These are phyloP conservation scores for Cucurbita maxima DNA, from an alignment of 306 rosid genomes.

Conservation along the genomic window DNA sequence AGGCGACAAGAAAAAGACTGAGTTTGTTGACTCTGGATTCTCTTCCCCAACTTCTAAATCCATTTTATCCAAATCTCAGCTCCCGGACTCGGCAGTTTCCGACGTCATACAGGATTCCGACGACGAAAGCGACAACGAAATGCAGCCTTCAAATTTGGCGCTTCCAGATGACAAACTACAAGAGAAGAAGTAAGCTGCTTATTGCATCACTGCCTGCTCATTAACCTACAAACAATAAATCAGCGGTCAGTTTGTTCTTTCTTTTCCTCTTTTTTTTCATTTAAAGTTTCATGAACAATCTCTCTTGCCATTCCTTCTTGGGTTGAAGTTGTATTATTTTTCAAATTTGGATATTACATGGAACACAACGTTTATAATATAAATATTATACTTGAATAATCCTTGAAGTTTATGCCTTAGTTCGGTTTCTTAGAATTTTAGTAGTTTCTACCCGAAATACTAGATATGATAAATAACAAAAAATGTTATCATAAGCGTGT, in stretches of 20 bases:
- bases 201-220: neutral
- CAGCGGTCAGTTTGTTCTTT: neutral
- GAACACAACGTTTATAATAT: neutral
- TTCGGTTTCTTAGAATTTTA: neutral
- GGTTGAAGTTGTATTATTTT: neutral
- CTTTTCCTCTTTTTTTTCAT: neutral
- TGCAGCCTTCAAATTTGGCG: neutral
- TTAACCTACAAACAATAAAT: neutral
- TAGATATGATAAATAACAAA: too few species aligned
- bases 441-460: too few species aligned
- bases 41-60: constrained; percentile 15
- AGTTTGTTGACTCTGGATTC: constrained; percentile 16
- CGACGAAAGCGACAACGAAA: neutral
- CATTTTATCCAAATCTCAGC: neutral
- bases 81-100: neutral
- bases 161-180: neutral
- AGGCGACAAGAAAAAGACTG: constrained; percentile 36
- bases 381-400: neutral
- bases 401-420: neutral
- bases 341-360: neutral
- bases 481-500: too few species aligned
- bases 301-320: neutral
- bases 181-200: neutral
- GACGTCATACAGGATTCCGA: neutral
- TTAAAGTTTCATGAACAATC: neutral